These are phyloP conservation scores for Skeletonema potamos DNA, from an alignment of 108 stramenopile genomes.

Conservation along the genomic window DNA sequence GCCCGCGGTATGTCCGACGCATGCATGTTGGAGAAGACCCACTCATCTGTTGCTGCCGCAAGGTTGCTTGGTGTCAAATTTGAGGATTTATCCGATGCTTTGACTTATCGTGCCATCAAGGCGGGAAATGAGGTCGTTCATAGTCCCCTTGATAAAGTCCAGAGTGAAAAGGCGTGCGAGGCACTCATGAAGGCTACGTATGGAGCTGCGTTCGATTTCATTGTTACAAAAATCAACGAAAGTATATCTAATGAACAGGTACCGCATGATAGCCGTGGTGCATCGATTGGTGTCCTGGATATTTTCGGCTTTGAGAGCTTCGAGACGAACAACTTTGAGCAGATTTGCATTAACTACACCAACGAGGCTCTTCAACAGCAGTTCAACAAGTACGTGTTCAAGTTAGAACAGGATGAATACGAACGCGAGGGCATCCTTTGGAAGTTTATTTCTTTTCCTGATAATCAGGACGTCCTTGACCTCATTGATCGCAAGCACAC, in stretches of 20 bases:
- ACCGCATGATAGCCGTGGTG: constrained; percentile 18
- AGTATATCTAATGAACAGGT: constrained; percentile 49
- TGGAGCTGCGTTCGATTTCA: constrained; percentile 88
- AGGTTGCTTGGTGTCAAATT: constrained; percentile 71
- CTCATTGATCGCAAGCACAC: constrained; percentile 91
- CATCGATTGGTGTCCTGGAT: constrained; percentile 94
- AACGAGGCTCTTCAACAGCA: constrained; percentile 99
- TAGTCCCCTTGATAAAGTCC: constrained; percentile 70
- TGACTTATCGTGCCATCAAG: constrained; percentile 76
- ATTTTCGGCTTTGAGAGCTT: constrained; percentile 98
- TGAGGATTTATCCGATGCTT: constrained; percentile 74
- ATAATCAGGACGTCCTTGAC: constrained; percentile 97
- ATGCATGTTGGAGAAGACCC: constrained; percentile 66
- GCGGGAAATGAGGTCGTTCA: constrained; percentile 78
- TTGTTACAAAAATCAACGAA: constrained; percentile 86
- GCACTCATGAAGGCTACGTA: constrained; percentile 95
- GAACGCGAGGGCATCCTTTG: constrained; percentile 91
- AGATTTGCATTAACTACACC: constrained; percentile 98
- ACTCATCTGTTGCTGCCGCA: constrained; percentile 67
- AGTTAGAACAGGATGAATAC: constrained; percentile 96
- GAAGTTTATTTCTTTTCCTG: constrained; percentile 93
- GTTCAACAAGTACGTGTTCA: constrained; percentile 98
- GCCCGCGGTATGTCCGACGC: constrained; percentile 49
- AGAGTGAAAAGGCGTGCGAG: constrained; percentile 86
- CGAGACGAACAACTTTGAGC: constrained; percentile 88